phyloP scores from a whole-genome alignment of 2,329 filamentous ascomycete species.

The Aspergillus transmontanensis region DNA sequence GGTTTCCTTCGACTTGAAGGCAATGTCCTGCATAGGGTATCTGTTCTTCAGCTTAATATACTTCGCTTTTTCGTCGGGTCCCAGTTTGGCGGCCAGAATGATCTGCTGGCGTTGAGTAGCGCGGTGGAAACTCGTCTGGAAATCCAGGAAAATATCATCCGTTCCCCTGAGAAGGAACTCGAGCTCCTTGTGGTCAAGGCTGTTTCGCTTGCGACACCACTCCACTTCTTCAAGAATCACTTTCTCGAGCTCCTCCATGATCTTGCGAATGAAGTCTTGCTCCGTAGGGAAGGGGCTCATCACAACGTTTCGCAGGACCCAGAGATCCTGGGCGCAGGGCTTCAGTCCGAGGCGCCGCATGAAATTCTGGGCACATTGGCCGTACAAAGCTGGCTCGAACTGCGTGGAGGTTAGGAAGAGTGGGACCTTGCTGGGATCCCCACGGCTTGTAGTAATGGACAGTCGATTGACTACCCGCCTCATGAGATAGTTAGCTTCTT shows the following conservation, averaged over 20 bases:
- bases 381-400: conserved; percentile 46
- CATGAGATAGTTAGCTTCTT: conserved; percentile 55
- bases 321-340: conserved; percentile 42
- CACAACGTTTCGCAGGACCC: conserved; percentile 52
- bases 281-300: conserved; percentile 41
- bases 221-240: conserved; percentile 11
- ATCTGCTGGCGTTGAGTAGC: conserved; percentile 47
- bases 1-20: background rate
- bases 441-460: conserved; percentile 45
- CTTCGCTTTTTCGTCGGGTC: no score
- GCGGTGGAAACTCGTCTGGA: conserved; percentile 44
- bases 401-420: conserved; percentile 51
- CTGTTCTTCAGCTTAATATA: accelerated
- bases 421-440: conserved; percentile 40
- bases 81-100: conserved; percentile 19
- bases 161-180: conserved; percentile 30
- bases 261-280: conserved; percentile 2
- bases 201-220: conserved; percentile 3
- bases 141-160: conserved; percentile 36
- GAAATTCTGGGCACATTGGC: conserved; percentile 45
- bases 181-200: background rate
- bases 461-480: conserved; percentile 46
- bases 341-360: conserved; percentile 40
- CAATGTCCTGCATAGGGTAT: background rate
- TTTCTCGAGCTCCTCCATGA: background rate